phyloP scores from a whole-genome alignment of 306 rosid species.

The Prunus kanzakura region DNA sequence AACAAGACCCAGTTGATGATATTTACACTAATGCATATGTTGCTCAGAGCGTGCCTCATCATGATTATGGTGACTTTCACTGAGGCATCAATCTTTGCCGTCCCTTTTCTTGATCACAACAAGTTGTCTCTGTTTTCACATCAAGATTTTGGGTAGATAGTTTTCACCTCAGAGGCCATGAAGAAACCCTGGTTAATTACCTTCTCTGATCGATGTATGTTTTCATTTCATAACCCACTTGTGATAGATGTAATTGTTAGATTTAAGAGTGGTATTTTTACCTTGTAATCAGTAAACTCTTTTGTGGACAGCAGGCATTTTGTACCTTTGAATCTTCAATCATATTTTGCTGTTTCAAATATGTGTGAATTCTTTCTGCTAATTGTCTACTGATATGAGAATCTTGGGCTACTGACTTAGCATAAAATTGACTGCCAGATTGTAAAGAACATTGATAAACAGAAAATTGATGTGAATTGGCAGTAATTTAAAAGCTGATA shows the following conservation, averaged over 20 bases:
- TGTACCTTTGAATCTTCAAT: background rate
- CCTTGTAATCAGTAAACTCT: background rate
- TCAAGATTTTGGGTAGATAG: background rate
- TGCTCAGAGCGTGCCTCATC: background rate
- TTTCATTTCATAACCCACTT: background rate
- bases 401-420: background rate
- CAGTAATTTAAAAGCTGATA: no score
- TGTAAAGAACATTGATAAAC: background rate
- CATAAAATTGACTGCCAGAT: background rate
- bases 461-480: background rate
- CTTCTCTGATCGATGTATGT: background rate
- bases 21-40: conserved; percentile 1
- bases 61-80: conserved; percentile 10
- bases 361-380: background rate
- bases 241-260: background rate
- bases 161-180: background rate
- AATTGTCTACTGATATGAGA: background rate
- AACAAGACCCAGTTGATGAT: conserved; percentile 1
- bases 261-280: background rate
- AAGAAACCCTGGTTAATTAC: background rate
- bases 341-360: background rate
- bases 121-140: no score
- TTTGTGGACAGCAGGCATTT: background rate
- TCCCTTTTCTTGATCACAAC: background rate
- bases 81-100: background rate